These are phyloP conservation scores for Plasmodium adleri DNA, from an alignment of 169 alveolate species.

Conservation along the genomic window DNA sequence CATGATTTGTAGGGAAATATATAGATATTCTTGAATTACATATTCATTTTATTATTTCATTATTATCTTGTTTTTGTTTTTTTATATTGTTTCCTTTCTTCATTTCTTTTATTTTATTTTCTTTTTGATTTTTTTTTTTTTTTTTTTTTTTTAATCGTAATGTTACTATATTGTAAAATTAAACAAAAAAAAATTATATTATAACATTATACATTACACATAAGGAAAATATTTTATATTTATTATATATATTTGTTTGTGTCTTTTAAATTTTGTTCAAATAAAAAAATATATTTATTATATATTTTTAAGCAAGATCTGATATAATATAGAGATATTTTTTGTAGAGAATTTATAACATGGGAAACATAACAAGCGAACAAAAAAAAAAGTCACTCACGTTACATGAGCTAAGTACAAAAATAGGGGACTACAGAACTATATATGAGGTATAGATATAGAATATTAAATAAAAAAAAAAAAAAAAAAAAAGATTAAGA, in stretches of 20 bases:
- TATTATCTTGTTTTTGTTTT: neutral
- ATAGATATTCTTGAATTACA: constrained; percentile 1
- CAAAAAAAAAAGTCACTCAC: constrained; percentile 40
- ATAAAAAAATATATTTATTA: neutral
- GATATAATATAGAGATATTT: neutral
- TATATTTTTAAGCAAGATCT: neutral
- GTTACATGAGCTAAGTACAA: constrained; percentile 57
- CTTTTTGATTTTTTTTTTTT: neutral
- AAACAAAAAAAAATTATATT: too few relatives aligned
- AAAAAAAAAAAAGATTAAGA: neutral
- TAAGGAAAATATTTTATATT: too few relatives aligned
- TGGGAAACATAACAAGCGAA: constrained; percentile 70
- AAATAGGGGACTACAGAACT: constrained; percentile 65
- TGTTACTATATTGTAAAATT: too few relatives aligned
- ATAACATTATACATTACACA: too few relatives aligned
- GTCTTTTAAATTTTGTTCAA: neutral
- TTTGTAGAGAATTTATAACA: constrained; percentile 2
- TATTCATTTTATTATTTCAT: neutral
- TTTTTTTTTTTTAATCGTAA: neutral
- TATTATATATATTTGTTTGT: neutral
- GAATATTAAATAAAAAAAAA: neutral
- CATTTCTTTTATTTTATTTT: too few relatives aligned
- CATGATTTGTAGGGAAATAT: neutral
- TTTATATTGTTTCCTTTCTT: too few relatives aligned
- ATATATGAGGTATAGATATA: constrained; percentile 48